phyloP scores from a whole-genome alignment of 345 rosid species.

The Triadica sebifera region DNA sequence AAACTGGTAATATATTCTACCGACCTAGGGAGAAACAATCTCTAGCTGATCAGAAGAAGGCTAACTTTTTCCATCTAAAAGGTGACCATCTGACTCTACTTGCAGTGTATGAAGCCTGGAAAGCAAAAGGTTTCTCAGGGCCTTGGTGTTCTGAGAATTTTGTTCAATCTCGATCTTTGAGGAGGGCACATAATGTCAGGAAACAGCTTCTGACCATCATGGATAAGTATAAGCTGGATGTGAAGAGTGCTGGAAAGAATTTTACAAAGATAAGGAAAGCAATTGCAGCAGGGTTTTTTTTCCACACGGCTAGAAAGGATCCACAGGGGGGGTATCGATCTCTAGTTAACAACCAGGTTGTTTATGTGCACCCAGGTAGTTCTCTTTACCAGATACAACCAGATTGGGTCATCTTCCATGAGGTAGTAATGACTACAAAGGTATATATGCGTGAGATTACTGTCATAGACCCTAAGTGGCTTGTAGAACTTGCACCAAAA shows the following conservation, averaged over 20 bases:
- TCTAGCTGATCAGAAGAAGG: constrained; percentile 90
- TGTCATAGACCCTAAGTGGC: constrained; percentile 87
- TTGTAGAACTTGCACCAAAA: constrained; percentile 81
- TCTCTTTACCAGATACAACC: constrained; percentile 93
- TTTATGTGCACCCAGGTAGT: constrained; percentile 87
- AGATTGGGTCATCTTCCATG: constrained; percentile 93
- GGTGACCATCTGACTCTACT: constrained; percentile 95
- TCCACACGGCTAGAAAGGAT: constrained; percentile 77
- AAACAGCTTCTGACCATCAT: constrained; percentile 86
- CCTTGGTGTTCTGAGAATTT: constrained; percentile 94
- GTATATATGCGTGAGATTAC: constrained; percentile 95
- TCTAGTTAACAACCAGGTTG: constrained; percentile 79
- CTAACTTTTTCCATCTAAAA: constrained; percentile 85
- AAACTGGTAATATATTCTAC: constrained; percentile 83
- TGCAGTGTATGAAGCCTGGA: constrained; percentile 94
- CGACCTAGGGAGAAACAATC: constrained; percentile 94
- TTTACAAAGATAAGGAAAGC: constrained; percentile 78
- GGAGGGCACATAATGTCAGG: constrained; percentile 82
- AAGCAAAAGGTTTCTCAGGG: constrained; percentile 77
- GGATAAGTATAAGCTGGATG: constrained; percentile 90
- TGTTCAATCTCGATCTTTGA: constrained; percentile 70
- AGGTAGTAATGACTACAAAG: constrained; percentile 89
- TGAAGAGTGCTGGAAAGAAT: constrained; percentile 75
- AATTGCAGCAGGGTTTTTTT: constrained; percentile 87
- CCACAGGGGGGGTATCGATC: constrained; percentile 88